Evolutionary conservation across 2,329 filamentous ascomycete genomes (phyloP), one percentile per base, ranked within the genome.

Genomic region (Davidsoniella neocaledoniae): DNA sequence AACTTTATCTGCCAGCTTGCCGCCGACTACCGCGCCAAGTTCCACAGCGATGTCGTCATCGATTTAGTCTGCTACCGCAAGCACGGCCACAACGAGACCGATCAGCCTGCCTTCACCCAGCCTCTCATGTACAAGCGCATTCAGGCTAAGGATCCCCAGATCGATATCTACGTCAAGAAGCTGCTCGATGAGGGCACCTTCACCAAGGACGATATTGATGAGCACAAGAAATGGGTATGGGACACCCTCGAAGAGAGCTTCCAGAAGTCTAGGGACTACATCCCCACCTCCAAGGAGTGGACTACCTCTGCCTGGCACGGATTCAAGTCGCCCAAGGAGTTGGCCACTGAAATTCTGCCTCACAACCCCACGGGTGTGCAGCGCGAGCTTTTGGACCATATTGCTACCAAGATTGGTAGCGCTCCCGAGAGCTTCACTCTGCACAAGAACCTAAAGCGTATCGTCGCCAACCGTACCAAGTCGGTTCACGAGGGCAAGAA

Each of bases 151-250:
- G 76, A 82, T 56, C 79, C 83, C 43, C 85, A 91, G 63, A 80
- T 98, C 53, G 83, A 94, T 62, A 85, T 86, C 60, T 98, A 98
- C 64, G 77, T 91, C 57, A 77, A 94, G 61, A 85, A 94, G 73
- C 80, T 98, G 49, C 73, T 95, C 41, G 74, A 86, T 55, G 88
- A 95, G 61, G 86, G 88, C 59, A 94, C 85, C 49, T 98, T 98
- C 70, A 94, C 86, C 57, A 90, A 94, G 70, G 88, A 91, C 60
- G 91, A 98, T 63, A 83, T 98, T 54, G 90, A 98, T 53, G 91
- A 98, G 73, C 91, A 98, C 75, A 94, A 94, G 76, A 85, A 93
- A 66, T 98, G 91, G 91, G 91, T 96, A 53, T 98, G 90, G 91
- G 85, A 85, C 55, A 96, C 96, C 88, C 75, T 98, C 52, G 90